Evolutionary conservation across 2,329 filamentous ascomycete species (phyloP).

Genomic region (Cladorrhinum sp.): DNA sequence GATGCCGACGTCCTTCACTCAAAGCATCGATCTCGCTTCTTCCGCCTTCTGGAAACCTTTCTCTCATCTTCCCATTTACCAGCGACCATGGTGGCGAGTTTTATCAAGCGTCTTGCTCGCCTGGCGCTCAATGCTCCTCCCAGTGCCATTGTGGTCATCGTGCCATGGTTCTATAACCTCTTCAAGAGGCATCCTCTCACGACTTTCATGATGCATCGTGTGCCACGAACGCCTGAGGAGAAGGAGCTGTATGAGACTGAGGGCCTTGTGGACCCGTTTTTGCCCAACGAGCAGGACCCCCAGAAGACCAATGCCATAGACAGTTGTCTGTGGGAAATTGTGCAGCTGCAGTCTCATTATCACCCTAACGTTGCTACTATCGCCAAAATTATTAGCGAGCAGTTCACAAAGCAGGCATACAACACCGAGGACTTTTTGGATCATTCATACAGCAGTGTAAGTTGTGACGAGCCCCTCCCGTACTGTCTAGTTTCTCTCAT

Average conservation of each 20-base stretch:
- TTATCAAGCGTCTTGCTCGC: conserved; percentile 88
- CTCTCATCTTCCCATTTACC: conserved; percentile 89
- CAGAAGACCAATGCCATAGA: conserved; percentile 85
- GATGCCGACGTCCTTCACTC: conserved; percentile 86
- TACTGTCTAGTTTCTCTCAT: background rate
- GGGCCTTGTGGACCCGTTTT: conserved; percentile 70
- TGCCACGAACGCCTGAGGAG: conserved; percentile 55
- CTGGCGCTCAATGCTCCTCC: conserved; percentile 86
- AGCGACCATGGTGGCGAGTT: conserved; percentile 85
- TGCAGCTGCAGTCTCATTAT: conserved; percentile 87
- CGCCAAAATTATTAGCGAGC: conserved; percentile 88
- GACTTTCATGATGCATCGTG: conserved; percentile 94
- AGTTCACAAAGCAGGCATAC: conserved; percentile 94
- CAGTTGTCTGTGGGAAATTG: conserved; percentile 91
- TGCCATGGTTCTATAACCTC: conserved; percentile 95
- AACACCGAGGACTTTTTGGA: conserved; percentile 97
- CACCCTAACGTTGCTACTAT: conserved; percentile 96
- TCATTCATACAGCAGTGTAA: conserved; percentile 80
- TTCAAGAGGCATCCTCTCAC: conserved; percentile 85
- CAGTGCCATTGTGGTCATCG: conserved; percentile 78
- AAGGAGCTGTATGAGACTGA: conserved; percentile 59
- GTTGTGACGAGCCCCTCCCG: conserved; percentile 31
- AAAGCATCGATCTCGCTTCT: conserved; percentile 89
- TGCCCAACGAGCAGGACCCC: conserved; percentile 72
- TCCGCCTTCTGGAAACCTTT: conserved; percentile 88